Conservation (phyloP, 2,329 filamentous ascomycete species). For the Pseudogymnoascus sp. region DNA sequence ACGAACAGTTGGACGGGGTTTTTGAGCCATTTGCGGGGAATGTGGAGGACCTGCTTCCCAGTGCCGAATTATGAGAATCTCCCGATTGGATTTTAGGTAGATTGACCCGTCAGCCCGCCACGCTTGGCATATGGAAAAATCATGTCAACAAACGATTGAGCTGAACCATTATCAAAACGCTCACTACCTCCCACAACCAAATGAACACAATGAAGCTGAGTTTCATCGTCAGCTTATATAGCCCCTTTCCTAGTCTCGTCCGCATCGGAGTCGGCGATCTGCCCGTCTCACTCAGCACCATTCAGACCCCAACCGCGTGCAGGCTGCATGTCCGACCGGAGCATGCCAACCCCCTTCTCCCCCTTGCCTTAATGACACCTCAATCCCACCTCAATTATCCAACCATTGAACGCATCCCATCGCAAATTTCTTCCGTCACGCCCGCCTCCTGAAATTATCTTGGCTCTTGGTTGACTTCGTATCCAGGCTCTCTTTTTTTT, state of each 20-base stretch:
- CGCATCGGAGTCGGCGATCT: background rate
- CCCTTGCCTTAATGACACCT: background rate
- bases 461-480: conserved; percentile 6
- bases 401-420: background rate
- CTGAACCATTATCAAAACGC: conserved; percentile 1
- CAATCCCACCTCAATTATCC: background rate
- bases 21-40: background rate
- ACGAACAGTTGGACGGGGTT: background rate
- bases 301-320: background rate
- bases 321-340: background rate
- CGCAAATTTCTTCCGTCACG: background rate
- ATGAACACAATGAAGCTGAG: background rate
- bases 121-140: background rate
- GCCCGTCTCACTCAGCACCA: conserved; percentile 3
- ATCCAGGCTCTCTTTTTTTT: background rate
- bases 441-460: background rate
- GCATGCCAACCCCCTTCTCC: background rate
- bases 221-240: conserved; percentile 1
- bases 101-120: background rate
- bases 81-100: background rate
- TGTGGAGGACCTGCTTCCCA: background rate
- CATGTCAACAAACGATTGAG: background rate
- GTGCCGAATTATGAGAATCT: background rate
- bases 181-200: background rate
- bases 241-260: background rate